Evolutionary conservation across 345 rosid species (phyloP).

Genomic region (Arabidopsis arenosa): DNA sequence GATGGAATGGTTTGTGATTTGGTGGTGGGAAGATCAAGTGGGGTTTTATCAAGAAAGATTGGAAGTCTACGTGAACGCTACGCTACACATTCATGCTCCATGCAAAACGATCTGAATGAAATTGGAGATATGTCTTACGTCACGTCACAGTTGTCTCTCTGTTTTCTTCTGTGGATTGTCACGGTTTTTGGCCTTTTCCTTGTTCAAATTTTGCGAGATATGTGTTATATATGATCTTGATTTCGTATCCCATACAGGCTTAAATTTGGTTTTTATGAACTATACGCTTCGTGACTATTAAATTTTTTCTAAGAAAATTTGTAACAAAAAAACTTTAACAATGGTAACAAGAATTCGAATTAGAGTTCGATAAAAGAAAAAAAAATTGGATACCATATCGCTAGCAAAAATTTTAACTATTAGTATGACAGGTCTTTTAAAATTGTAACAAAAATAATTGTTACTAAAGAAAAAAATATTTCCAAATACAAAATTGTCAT

Average conservation of each 20-base stretch:
- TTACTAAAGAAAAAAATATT: not conserved
- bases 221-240: not conserved
- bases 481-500: not conserved
- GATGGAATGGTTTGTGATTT: conserved; percentile 6
- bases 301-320: not conserved
- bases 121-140: conserved; percentile 10
- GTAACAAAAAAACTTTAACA: not conserved
- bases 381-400: not conserved
- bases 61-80: conserved; percentile 35
- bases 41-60: conserved; percentile 25
- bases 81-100: conserved; percentile 37
- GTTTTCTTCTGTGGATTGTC: not conserved
- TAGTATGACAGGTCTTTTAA: not conserved
- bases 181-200: conserved; percentile 16
- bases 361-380: not conserved
- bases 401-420: not conserved
- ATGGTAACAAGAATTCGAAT: not conserved
- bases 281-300: not conserved
- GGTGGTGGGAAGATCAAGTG: conserved; percentile 10
- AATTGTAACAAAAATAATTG: not conserved
- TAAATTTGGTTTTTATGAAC: not conserved
- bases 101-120: conserved; percentile 30
- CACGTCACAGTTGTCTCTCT: conserved; percentile 21
- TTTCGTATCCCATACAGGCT: not conserved
- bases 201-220: no score